Evolutionary conservation across 441 rosid species (phyloP), one percentile per base, ranked within the genome.

Genomic region (Macaranga tanarius): DNA sequence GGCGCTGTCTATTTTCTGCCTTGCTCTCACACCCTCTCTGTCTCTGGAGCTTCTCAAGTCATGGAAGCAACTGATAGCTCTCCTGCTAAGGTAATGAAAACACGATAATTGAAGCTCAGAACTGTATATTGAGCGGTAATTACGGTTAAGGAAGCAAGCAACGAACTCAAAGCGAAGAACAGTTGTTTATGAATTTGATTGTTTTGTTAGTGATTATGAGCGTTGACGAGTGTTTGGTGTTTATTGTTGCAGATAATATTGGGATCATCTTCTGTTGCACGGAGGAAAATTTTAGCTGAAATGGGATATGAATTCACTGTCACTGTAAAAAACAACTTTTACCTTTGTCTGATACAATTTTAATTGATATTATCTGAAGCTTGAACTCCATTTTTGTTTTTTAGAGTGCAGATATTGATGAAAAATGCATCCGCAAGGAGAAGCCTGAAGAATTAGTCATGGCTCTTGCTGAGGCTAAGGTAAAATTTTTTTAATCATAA

Each of bases 401-500:
- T 62, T 82, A 92, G 99, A 88, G 87, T 80, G 99, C 95, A 75
- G 97, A 90, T 78, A 91, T 92, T 82, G 99, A 95, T 74, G 99
- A 95, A 79, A 92, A 91, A 75, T 50, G 71, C 68, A 91, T 91
- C 56, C 88, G 99, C 22, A 89, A 83, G 75, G 96, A 91, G 70
- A 90, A 85, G 67, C 98, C 98, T 12, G 96, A 92, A 76, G 96
- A 95, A 25, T 84, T 95, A 84, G 99, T 92, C 22, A 79, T 89
- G 85, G 89, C 96, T 73, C 85, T 95, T 70, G 98, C 99, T 62
- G 97, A 90, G 81, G 96, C 98, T 23, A 91, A 95, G 96, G 97
- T 90, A 69, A 68, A 34, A 0, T 34, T 34, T 34, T 34, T 4
- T 34, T 0, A 34, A 34, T 34, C 38, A 34, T 34, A 7, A 34